These are phyloP conservation scores for Xylariaceae sp. DNA, from an alignment of 2,329 filamentous ascomycete genomes.

Conservation along the genomic window DNA sequence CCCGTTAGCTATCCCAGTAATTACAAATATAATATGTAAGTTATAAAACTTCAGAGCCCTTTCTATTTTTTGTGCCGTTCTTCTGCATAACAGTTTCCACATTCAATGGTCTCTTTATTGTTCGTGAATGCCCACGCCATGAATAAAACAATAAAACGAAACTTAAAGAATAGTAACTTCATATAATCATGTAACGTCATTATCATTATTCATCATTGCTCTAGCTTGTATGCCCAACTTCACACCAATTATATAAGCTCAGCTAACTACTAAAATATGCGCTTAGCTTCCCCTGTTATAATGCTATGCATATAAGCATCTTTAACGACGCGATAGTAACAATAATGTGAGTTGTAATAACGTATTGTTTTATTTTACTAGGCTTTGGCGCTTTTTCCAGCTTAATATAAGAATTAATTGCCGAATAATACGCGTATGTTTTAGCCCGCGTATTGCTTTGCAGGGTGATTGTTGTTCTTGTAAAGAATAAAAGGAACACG, in stretches of 20 bases:
- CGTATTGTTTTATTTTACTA: neutral
- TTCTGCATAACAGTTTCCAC: too few species aligned
- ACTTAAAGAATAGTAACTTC: too few species aligned
- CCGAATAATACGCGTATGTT: conserved; percentile 20
- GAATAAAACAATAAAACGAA: too few species aligned
- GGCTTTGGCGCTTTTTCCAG: conserved; percentile 15
- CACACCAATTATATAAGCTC: conserved; percentile 17
- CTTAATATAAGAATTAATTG: conserved; percentile 12
- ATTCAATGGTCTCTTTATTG: too few species aligned
- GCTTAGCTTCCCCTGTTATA: conserved; percentile 17
- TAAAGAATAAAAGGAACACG: conserved; percentile 30
- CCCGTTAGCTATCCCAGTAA: too few species aligned
- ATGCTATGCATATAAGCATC: conserved; percentile 31
- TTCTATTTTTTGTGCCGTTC: too few species aligned
- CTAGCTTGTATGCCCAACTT: neutral
- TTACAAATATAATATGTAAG: too few species aligned
- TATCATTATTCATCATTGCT: neutral
- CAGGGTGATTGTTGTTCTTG: neutral
- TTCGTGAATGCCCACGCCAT: too few species aligned
- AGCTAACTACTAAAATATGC: conserved; percentile 2
- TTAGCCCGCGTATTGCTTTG: conserved; percentile 12
- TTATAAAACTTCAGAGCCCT: too few species aligned
- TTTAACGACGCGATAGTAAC: conserved; percentile 22
- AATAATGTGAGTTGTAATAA: conserved; percentile 15
- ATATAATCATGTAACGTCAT: neutral